Evolutionary conservation across 192 early-diverging fungal genomes (phyloP).

Genomic region (Gorgonomyces haynaldii): DNA sequence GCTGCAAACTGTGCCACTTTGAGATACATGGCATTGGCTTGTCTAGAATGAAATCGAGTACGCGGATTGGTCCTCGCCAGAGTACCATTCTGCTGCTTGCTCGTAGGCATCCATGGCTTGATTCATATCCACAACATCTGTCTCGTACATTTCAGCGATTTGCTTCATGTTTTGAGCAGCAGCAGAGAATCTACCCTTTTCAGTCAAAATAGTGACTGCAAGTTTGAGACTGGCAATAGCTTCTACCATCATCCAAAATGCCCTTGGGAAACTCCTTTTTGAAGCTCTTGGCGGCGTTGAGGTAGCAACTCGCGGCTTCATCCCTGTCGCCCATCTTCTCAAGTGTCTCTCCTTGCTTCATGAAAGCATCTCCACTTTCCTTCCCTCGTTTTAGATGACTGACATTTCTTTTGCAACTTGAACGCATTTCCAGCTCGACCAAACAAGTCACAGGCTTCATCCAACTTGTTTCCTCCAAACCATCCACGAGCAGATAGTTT

Average conservation of each 20-base stretch:
- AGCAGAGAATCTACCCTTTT: conserved; percentile 65
- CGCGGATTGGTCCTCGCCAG: conserved; percentile 81
- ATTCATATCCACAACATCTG: conserved; percentile 64
- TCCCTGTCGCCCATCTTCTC: conserved; percentile 65
- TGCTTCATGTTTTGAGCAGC: conserved; percentile 93
- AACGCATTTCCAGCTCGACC: conserved; percentile 83
- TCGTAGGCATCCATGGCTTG: conserved; percentile 81
- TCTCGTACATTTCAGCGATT: conserved; percentile 85
- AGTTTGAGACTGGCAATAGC: conserved; percentile 33
- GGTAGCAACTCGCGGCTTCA: conserved; percentile 73
- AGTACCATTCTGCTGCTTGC: conserved; percentile 84
- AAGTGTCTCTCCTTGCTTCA: conserved; percentile 69
- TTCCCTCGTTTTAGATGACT: conserved; percentile 49
- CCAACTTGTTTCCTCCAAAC: conserved; percentile 69
- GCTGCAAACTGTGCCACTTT: conserved; percentile 89
- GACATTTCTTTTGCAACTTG: conserved; percentile 84
- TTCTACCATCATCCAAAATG: conserved; percentile 2
- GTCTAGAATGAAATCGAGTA: conserved; percentile 46
- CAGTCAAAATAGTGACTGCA: conserved; percentile 74
- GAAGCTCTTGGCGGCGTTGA: conserved; percentile 81
- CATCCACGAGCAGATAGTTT: conserved; percentile 30
- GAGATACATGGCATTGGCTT: conserved; percentile 79
- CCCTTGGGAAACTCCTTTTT: conserved; percentile 49
- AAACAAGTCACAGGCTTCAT: conserved; percentile 92
- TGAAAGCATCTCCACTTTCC: conserved; percentile 89